Conservation (phyloP, 2,329 filamentous ascomycete species). For the Neonectria magnoliae region DNA sequence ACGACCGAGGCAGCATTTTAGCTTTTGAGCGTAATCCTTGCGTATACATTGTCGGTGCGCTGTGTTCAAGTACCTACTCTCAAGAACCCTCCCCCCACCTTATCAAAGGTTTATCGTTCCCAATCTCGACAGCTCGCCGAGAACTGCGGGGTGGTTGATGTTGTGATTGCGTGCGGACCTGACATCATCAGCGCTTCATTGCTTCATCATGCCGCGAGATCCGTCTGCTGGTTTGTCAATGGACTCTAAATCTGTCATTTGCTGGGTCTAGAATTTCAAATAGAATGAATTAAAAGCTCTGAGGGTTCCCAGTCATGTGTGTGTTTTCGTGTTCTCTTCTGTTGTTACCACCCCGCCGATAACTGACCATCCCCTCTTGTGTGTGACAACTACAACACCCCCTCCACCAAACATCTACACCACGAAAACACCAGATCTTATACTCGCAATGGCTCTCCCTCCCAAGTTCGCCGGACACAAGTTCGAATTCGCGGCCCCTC, state of each 20-base stretch:
- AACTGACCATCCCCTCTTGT: no score
- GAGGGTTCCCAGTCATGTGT: neutral
- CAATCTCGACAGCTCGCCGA: neutral
- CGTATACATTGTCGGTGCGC: neutral
- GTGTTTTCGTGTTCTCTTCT: neutral
- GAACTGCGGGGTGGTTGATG: neutral
- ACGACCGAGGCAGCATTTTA: neutral
- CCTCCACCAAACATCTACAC: neutral
- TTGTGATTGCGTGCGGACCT: neutral
- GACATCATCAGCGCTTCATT: neutral
- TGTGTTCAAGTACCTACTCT: no score
- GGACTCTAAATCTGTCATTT: neutral
- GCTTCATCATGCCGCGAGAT: neutral
- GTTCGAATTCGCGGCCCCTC: conserved; percentile 59
- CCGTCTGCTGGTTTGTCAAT: neutral
- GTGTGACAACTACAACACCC: neutral
- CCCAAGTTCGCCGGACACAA: conserved; percentile 81
- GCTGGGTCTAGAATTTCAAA: neutral
- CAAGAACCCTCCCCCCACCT: neutral
- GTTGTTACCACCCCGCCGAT: no score
- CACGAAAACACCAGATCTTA: neutral
- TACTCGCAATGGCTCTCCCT: conserved; percentile 72
- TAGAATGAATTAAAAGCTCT: neutral
- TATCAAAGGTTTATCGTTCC: neutral
- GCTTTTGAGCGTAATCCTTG: neutral